These are phyloP conservation scores for Syzygium jambos DNA, from an alignment of 345 rosid genomes.

Conservation along the genomic window DNA sequence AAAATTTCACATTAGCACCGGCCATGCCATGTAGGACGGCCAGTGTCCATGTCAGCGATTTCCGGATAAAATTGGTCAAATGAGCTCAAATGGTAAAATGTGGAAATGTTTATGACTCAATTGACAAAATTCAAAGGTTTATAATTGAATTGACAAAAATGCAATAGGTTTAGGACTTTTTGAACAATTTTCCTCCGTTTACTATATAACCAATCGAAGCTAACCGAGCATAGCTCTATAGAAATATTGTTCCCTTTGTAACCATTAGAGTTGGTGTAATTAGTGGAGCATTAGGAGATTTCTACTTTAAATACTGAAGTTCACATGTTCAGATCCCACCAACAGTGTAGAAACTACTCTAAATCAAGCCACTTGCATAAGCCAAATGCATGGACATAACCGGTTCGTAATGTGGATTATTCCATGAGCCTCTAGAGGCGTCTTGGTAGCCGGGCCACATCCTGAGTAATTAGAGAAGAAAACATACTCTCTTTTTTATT, in stretches of 20 bases:
- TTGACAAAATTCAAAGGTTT: background rate
- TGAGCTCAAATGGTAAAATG: background rate
- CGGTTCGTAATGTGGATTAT: background rate
- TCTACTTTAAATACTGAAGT: background rate
- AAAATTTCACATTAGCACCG: accelerated
- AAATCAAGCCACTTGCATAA: background rate
- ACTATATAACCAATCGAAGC: background rate
- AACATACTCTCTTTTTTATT: background rate
- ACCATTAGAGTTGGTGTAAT: background rate
- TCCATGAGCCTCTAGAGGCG: background rate
- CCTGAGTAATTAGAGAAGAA: background rate
- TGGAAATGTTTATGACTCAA: background rate
- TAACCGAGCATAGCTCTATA: background rate
- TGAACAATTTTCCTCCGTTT: background rate
- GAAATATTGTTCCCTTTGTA: background rate
- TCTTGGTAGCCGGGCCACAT: background rate
- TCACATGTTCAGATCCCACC: background rate
- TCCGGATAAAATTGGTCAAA: background rate
- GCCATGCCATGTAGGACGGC: accelerated
- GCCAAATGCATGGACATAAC: background rate
- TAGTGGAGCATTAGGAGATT: background rate
- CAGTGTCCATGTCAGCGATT: accelerated
- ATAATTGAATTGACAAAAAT: background rate
- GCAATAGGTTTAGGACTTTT: background rate
- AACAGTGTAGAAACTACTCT: background rate